Conservation (phyloP, 495 filamentous ascomycete genomes). For the Geopyxis carbonaria region DNA sequence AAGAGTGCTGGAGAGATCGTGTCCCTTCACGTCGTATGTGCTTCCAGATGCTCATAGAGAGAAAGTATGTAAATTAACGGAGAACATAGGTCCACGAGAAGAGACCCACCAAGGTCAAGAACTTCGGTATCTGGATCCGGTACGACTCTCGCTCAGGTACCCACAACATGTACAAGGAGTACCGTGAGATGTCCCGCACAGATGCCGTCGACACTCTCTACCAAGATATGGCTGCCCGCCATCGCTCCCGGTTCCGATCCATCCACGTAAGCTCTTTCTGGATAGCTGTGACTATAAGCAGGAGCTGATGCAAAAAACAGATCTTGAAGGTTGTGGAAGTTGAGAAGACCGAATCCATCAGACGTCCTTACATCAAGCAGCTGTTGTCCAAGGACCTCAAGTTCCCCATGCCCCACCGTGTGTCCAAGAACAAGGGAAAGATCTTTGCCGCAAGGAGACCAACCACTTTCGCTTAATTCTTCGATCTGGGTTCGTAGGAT, state of each 20-base stretch:
- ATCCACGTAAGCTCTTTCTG: slow-evolving; percentile 60
- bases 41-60: slow-evolving; percentile 1
- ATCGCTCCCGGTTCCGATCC: slow-evolving; percentile 91
- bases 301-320: slow-evolving; percentile 31
- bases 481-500: background rate
- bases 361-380: slow-evolving; percentile 97
- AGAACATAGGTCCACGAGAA: slow-evolving; percentile 77
- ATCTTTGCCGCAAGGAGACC: slow-evolving; percentile 81
- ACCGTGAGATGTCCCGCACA: slow-evolving; percentile 89
- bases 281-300: background rate
- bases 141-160: slow-evolving; percentile 99
- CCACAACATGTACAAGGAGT: slow-evolving; percentile 99
- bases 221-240: slow-evolving; percentile 97
- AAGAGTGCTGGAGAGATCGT: slow-evolving; percentile 99
- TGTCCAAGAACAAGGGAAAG: slow-evolving; percentile 69
- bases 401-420: slow-evolving; percentile 96
- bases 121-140: slow-evolving; percentile 99
- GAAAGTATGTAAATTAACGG: slow-evolving; percentile 5
- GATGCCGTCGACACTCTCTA: slow-evolving; percentile 94
- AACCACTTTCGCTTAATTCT: slow-evolving; percentile 61
- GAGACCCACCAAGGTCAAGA: slow-evolving; percentile 97
- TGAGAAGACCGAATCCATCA: slow-evolving; percentile 78
- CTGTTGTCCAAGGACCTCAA: slow-evolving; percentile 84
- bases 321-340: slow-evolving; percentile 97
- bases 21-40: slow-evolving; percentile 78